A percentile compares a stretch with the other conserved stretches of the same genome.
These are phyloP conservation scores for Poa annua DNA, from an alignment of 176 grass and related monocot species.

Conservation along the genomic window DNA sequence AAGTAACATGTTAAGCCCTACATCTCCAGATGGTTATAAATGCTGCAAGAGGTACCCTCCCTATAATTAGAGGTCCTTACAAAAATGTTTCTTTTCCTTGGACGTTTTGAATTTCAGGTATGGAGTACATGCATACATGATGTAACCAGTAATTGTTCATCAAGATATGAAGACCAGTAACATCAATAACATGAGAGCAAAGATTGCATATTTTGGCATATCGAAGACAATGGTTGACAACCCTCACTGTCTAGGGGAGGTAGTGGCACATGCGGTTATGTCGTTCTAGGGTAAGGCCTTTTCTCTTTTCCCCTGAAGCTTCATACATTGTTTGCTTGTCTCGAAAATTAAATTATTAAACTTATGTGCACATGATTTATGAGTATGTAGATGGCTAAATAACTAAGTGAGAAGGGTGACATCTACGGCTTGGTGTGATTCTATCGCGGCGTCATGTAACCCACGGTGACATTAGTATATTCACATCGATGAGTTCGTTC, in stretches of 20 bases:
- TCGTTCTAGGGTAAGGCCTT: conserved; percentile 74
- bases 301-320: background rate
- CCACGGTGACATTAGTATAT: too few relatives aligned
- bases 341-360: background rate
- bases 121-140: conserved; percentile 80
- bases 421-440: conserved; percentile 87
- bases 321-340: background rate
- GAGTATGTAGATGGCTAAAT: conserved; percentile 68
- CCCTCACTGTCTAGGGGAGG: conserved; percentile 63
- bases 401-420: conserved; percentile 83
- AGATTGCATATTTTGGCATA: conserved; percentile 78
- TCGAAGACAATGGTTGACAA: conserved; percentile 65
- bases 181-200: conserved; percentile 77
- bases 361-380: background rate
- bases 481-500: too few relatives aligned
- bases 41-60: too few relatives aligned
- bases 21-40: too few relatives aligned
- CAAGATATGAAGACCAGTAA: conserved; percentile 86
- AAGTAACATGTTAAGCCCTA: too few relatives aligned
- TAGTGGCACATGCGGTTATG: conserved; percentile 55
- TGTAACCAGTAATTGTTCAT: conserved; percentile 82
- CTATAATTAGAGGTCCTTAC: background rate
- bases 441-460: conserved; percentile 73
- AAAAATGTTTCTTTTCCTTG: background rate
- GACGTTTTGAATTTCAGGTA: conserved; percentile 50